Conservation (phyloP, 2,329 filamentous ascomycete species). For the Aspergillus sp. region DNA sequence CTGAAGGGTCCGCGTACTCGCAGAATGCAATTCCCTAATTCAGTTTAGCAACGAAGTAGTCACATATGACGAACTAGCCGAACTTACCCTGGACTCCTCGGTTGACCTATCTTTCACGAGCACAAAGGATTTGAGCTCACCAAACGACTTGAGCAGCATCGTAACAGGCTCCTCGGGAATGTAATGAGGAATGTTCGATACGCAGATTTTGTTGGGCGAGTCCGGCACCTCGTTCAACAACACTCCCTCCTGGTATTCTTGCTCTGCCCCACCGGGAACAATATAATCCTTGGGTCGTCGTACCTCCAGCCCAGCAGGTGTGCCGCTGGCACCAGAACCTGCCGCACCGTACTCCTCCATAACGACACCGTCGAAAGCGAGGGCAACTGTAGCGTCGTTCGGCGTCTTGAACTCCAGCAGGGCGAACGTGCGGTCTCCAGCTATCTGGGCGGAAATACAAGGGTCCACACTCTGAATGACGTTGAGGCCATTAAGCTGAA, state of each 20-base stretch:
- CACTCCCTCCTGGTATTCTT: slow-evolving; percentile 64
- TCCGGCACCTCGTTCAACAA: slow-evolving; percentile 78
- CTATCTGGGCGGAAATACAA: slow-evolving; percentile 74
- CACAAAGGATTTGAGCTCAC: slow-evolving; percentile 84
- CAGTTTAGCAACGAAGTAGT: slow-evolving; percentile 9
- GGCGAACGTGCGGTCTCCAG: slow-evolving; percentile 70
- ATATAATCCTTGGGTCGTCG: slow-evolving; percentile 95
- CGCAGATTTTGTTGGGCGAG: slow-evolving; percentile 88
- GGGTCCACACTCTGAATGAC: slow-evolving; percentile 76
- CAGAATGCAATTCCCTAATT: slow-evolving; percentile 86
- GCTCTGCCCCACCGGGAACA: slow-evolving; percentile 71
- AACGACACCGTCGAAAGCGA: slow-evolving; percentile 79
- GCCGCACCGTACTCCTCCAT: slow-evolving; percentile 65
- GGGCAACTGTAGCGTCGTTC: slow-evolving; percentile 79
- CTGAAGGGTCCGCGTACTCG: slow-evolving; percentile 70
- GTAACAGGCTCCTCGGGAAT: slow-evolving; percentile 85
- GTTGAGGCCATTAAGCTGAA: slow-evolving; percentile 94
- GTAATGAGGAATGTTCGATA: slow-evolving; percentile 80
- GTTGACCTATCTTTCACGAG: slow-evolving; percentile 79
- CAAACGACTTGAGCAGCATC: slow-evolving; percentile 83
- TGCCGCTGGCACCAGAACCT: slow-evolving; percentile 47
- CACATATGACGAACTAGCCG: background rate
- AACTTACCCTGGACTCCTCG: slow-evolving; percentile 74
- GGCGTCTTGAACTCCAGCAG: slow-evolving; percentile 84
- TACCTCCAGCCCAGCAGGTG: slow-evolving; percentile 57